Base-by-base conservation (phyloP, 1,139 yeast species). In the Lodderomyces oxycetoniae region DNA sequence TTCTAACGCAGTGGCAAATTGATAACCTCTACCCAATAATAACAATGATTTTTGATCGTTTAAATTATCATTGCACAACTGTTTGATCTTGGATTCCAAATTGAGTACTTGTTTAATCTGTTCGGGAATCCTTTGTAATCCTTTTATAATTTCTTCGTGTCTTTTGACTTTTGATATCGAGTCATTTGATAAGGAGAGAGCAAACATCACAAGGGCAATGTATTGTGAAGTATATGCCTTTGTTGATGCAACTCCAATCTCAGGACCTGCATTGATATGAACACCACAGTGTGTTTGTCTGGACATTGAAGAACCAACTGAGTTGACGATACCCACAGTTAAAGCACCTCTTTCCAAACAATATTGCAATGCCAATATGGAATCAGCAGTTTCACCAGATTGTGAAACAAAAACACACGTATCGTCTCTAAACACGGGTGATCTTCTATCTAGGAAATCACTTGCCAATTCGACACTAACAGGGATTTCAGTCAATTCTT, bases 211-310 rank as follows among this genome's bases (percentile, higher is more conserved):
- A 49, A 93, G 72, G 1, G 98, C 98, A 63, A 93, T 88, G 61
- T 81, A 93, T 63, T 93, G 99, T 17, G 98, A 93, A 12, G 99
- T 91, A 67, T 93, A 93, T 17, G 98, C 98, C 67, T 93, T 93
- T 33, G 99, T 93, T n/a, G 97, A 88, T 9, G 98, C 99, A 50
- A 93, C 99, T 60, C 98, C 98, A 47, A 93, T 91, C 67, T 93
- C 99, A 27, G 98, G 98, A 45, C 99, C 99, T 30, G 98, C 98
- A 59, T 93, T 93, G 58, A 93, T 89, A 61, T 93, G 99, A 37
- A 93, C 96, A 76, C 99, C 99, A 71, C 98, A 93, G 63, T 89
- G 95, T 27, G 99, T 93, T 54, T 79, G 83, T 60, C 96, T 79
- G 14, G 97, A 89, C 65, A 93, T 87, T 33, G 93, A 79, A 5